Conservation (phyloP, 352 stramenopile genomes). For the Peronospora tabacina region DNA sequence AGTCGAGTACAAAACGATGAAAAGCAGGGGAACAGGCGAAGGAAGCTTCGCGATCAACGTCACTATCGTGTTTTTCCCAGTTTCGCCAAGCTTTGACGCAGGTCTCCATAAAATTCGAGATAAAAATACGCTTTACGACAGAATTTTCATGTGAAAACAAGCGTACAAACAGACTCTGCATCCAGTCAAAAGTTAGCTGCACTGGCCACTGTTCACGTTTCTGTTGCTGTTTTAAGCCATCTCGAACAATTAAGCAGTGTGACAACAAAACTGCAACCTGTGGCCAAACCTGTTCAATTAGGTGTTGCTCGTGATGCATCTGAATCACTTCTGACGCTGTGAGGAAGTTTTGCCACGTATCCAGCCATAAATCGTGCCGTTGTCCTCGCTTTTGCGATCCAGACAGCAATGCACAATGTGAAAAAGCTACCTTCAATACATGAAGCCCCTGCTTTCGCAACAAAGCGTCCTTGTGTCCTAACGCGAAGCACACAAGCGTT, state of each 20-base stretch:
- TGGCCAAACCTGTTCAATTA: constrained; percentile 80
- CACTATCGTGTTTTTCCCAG: not conserved
- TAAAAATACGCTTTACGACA: constrained; percentile 61
- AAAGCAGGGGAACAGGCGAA: constrained; percentile 43
- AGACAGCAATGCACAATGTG: constrained; percentile 30
- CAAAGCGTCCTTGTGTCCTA: constrained; percentile 45
- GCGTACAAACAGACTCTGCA: constrained; percentile 59
- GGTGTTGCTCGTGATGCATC: constrained; percentile 74
- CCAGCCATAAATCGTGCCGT: constrained; percentile 9
- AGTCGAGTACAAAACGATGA: constrained; percentile 43
- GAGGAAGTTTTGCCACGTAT: constrained; percentile 63
- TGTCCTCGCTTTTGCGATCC: constrained; percentile 7
- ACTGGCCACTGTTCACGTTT: constrained; percentile 35
- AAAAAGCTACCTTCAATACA: constrained; percentile 58
- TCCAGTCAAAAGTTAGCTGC: constrained; percentile 66
- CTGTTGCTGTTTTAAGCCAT: not conserved
- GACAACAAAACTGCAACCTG: constrained; percentile 52
- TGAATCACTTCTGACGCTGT: constrained; percentile 74
- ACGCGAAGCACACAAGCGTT: constrained; percentile 40
- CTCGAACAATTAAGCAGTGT: constrained; percentile 27
- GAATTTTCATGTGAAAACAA: constrained; percentile 75
- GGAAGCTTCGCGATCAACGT: constrained; percentile 22
- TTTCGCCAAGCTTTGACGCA: constrained; percentile 24
- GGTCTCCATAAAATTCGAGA: constrained; percentile 58
- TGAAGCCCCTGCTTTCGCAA: constrained; percentile 65